These are phyloP conservation scores for Aspergillus clavatus DNA, from an alignment of 2,329 filamentous ascomycete species.

Conservation along the genomic window DNA sequence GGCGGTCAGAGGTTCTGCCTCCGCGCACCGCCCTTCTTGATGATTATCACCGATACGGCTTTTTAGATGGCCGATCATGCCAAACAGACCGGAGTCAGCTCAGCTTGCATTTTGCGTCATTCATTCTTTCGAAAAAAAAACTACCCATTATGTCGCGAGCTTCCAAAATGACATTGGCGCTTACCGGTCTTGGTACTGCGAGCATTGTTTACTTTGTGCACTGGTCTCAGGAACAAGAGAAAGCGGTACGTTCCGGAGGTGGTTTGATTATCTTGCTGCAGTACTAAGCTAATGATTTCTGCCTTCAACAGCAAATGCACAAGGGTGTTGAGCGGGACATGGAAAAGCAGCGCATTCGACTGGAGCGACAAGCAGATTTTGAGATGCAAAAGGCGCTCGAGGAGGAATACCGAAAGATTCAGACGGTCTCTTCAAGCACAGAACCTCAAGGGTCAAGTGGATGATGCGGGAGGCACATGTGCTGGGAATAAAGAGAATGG, in stretches of 20 bases:
- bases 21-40: constrained; percentile 26
- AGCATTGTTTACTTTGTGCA: constrained; percentile 82
- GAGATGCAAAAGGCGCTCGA: constrained; percentile 84
- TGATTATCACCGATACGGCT: constrained; percentile 22
- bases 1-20: constrained; percentile 35
- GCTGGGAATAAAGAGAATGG: constrained; percentile 20
- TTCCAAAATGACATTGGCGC: constrained; percentile 77
- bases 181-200: constrained; percentile 70
- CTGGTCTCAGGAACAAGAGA: constrained; percentile 78
- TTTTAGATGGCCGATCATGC: too few species aligned
- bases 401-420: constrained; percentile 82
- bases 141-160: constrained; percentile 71
- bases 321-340: constrained; percentile 89
- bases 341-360: constrained; percentile 86
- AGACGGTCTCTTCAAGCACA: constrained; percentile 62
- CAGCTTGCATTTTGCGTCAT: not conserved
- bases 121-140: not conserved
- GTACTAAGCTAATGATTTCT: constrained; percentile 6
- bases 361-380: constrained; percentile 88
- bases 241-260: constrained; percentile 58
- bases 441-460: constrained; percentile 14
- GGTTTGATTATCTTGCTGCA: not conserved
- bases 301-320: constrained; percentile 70
- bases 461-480: constrained; percentile 16
- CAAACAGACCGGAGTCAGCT: too few species aligned